Percentiles rank a stretch among this genome's conserved stretches.
These are phyloP conservation scores for Podospora conica DNA, from an alignment of 495 filamentous ascomycete genomes.

Conservation along the genomic window DNA sequence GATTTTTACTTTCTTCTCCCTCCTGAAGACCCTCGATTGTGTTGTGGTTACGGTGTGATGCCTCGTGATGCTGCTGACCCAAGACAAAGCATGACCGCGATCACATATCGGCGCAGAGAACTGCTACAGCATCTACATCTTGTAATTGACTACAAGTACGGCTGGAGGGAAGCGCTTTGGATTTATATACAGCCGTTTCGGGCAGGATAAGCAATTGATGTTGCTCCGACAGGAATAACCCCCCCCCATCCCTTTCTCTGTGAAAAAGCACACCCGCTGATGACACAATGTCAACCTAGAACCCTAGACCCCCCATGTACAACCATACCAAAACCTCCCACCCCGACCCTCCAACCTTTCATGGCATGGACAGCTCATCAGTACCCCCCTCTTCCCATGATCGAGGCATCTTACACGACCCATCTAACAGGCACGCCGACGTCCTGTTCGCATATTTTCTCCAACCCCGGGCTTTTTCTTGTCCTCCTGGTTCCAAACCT, in stretches of 20 bases:
- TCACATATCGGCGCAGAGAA: background rate
- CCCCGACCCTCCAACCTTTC: background rate
- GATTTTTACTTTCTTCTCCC: background rate
- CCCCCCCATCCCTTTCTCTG: constrained; percentile 6
- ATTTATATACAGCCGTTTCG: background rate
- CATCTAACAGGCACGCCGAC: background rate
- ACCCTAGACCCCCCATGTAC: background rate
- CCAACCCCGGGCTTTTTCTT: background rate
- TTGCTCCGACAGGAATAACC: background rate
- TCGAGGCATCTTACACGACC: background rate
- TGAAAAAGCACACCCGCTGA: background rate
- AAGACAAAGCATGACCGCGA: background rate
- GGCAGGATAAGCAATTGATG: background rate
- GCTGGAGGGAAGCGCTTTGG: background rate
- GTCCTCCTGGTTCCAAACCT: background rate
- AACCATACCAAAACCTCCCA: background rate
- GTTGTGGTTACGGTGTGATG: background rate
- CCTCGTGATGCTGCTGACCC: background rate
- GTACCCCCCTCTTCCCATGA: background rate
- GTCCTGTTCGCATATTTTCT: background rate
- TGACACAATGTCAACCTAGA: background rate
- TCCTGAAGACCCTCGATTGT: background rate
- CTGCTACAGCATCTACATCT: background rate
- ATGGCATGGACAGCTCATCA: background rate
- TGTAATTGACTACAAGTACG: background rate